Evolutionary conservation across 2,329 filamentous ascomycete genomes (phyloP).

Genomic region (Ramularia endophylla): DNA sequence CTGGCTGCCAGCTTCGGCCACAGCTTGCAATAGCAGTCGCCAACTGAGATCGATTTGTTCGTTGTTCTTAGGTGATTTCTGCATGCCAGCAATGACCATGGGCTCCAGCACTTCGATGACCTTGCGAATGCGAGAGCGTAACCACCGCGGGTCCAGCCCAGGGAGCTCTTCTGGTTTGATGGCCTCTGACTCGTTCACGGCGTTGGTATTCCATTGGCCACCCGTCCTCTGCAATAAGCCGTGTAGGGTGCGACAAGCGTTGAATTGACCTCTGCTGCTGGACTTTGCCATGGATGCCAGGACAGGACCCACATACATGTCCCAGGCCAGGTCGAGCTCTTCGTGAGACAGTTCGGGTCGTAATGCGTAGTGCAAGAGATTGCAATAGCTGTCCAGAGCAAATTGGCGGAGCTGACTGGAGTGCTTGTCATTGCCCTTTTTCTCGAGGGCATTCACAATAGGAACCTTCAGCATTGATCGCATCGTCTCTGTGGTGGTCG

Average conservation of each 20-base stretch:
- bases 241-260: constrained; percentile 66
- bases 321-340: constrained; percentile 75
- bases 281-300: constrained; percentile 52
- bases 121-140: constrained; percentile 62
- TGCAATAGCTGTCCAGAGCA: constrained; percentile 68
- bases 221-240: constrained; percentile 61
- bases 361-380: constrained; percentile 76
- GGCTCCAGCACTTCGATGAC: constrained; percentile 59
- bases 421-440: constrained; percentile 52
- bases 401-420: constrained; percentile 46
- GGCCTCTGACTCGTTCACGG: constrained; percentile 49
- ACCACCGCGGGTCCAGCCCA: constrained; percentile 77
- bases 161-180: constrained; percentile 71
- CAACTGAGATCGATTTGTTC: constrained; percentile 25
- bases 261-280: constrained; percentile 46
- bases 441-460: constrained; percentile 61
- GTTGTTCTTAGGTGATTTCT: constrained; percentile 26
- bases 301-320: constrained; percentile 62
- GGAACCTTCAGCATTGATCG: constrained; percentile 63
- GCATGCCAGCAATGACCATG: constrained; percentile 47
- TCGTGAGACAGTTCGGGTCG: constrained; percentile 60
- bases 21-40: constrained; percentile 51
- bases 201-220: constrained; percentile 67
- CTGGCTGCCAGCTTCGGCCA: constrained; percentile 66
- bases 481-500: constrained; percentile 50